Percentiles rank a stretch among this genome's conserved stretches.
phyloP scores from a whole-genome alignment of 1,139 yeast genomes.

The Suhomyces terraborum region DNA sequence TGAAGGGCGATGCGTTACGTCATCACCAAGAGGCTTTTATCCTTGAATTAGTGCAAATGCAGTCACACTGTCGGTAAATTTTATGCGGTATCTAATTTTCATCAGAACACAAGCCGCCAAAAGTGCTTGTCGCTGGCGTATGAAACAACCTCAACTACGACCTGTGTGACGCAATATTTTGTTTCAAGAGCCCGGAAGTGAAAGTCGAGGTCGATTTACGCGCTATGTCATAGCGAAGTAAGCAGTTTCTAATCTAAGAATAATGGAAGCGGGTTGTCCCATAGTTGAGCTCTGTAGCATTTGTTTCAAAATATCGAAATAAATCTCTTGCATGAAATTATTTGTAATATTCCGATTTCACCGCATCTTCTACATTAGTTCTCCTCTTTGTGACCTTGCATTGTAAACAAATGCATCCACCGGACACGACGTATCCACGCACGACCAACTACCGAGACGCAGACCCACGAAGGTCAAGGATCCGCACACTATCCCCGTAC shows the following conservation, averaged over 20 bases:
- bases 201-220: not conserved
- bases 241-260: not conserved
- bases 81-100: not conserved
- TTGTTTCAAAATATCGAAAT: not conserved
- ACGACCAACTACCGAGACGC: slow-evolving; percentile 7
- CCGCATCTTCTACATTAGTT: not conserved
- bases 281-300: not conserved
- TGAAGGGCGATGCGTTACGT: slow-evolving; percentile 7
- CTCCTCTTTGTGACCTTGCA: not conserved
- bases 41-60: not conserved
- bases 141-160: not conserved
- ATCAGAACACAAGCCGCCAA: not conserved
- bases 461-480: slow-evolving; percentile 1
- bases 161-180: not conserved
- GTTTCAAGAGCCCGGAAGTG: not conserved
- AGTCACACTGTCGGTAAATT: not conserved
- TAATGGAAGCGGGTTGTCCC: not conserved
- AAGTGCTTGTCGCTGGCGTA: not conserved
- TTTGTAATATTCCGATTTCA: not conserved
- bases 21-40: slow-evolving; percentile 3
- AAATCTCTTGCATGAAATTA: not conserved
- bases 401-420: slow-evolving; percentile 5
- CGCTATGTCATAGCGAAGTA: slow-evolving; percentile 1
- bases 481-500: slow-evolving; percentile 6
- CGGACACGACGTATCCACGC: slow-evolving; percentile 6